These are phyloP conservation scores for Colletotrichum godetiae DNA, from an alignment of 2,329 filamentous ascomycete species.

Conservation along the genomic window DNA sequence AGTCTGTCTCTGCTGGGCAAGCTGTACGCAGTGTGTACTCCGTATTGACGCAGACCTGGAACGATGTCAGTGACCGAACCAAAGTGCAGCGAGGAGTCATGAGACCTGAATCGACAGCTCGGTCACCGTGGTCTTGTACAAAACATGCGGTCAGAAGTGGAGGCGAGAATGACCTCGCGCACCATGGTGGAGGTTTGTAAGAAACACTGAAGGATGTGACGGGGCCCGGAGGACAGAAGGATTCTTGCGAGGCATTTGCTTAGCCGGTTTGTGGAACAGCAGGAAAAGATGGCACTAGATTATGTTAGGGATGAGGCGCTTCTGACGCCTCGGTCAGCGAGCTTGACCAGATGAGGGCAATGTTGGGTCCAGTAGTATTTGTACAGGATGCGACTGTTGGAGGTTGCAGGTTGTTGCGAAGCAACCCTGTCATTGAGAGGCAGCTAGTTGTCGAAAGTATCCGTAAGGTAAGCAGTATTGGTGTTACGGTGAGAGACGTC, in stretches of 20 bases:
- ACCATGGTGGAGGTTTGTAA: conserved; percentile 17
- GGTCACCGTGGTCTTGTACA: background rate
- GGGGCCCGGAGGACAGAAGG: conserved; percentile 17
- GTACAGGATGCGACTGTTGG: background rate
- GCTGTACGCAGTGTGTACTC: no score
- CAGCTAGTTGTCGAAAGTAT: background rate
- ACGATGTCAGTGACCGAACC: background rate
- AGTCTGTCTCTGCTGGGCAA: no score
- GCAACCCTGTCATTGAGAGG: background rate
- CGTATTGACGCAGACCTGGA: background rate
- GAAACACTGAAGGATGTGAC: conserved; percentile 11
- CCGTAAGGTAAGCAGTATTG: background rate
- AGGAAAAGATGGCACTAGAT: background rate
- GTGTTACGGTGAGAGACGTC: background rate
- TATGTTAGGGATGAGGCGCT: background rate
- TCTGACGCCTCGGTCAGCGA: conserved; percentile 2
- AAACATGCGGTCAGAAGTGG: background rate
- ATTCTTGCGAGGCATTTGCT: conserved; percentile 26
- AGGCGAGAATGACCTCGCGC: conserved; percentile 3
- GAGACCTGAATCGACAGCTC: background rate
- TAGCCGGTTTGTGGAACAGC: conserved; percentile 3
- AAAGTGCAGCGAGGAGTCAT: background rate
- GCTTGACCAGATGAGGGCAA: background rate
- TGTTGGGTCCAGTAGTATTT: background rate
- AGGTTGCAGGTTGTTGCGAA: background rate